Percentiles rank a stretch among this genome's conserved stretches.
Evolutionary conservation across 192 early-diverging fungal species (phyloP).

Genomic region (Umbelopsis vinacea): DNA sequence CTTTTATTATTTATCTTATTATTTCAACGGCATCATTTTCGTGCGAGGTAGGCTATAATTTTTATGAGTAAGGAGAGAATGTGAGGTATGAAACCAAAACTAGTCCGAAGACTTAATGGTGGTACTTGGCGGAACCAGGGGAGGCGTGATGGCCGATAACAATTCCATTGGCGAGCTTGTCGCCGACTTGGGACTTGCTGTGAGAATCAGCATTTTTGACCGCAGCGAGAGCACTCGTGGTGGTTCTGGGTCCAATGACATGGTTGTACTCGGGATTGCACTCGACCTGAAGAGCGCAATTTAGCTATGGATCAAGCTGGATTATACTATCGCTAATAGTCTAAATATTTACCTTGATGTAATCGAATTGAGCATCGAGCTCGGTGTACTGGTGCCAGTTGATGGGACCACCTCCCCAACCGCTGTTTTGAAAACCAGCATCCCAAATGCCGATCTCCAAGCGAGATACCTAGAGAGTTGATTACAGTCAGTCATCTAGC

Average conservation of each 20-base stretch:
- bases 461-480: background rate
- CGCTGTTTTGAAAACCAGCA: constrained; percentile 14
- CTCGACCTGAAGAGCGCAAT: background rate
- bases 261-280: constrained; percentile 13
- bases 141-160: constrained; percentile 13
- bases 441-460: constrained; percentile 13
- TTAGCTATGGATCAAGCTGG: too few species aligned
- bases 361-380: constrained; percentile 19
- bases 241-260: constrained; percentile 5
- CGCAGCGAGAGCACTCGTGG: background rate
- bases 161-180: constrained; percentile 1
- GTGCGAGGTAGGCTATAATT: background rate
- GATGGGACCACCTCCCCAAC: constrained; percentile 15
- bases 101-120: too few species aligned
- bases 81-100: background rate
- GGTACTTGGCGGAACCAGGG: constrained; percentile 1
- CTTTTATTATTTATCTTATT: too few species aligned
- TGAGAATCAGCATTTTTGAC: background rate
- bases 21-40: too few species aligned
- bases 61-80: background rate
- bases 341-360: background rate
- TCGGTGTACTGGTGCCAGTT: constrained; percentile 8
- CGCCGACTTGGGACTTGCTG: background rate
- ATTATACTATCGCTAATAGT: too few species aligned
- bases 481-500: background rate